A percentile compares a stretch with the other conserved stretches of the same genome.
phyloP scores from a whole-genome alignment of 2,329 filamentous ascomycete genomes.

The Trichoderma hamatum region DNA sequence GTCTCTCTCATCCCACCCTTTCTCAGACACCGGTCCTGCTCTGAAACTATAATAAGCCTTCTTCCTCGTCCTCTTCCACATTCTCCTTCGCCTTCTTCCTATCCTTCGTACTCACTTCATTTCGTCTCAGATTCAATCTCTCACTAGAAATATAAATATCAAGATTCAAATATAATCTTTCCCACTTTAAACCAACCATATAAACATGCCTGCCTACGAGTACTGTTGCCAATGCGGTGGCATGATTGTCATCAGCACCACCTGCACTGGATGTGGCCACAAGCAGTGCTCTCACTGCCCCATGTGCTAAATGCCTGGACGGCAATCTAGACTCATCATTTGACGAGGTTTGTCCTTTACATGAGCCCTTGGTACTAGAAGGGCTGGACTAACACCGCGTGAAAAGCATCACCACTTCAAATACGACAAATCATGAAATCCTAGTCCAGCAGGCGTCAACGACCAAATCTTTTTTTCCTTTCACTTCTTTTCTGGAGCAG shows the following conservation, averaged over 20 bases:
- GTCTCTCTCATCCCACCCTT: background rate
- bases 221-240: slow-evolving; percentile 60
- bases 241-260: slow-evolving; percentile 61
- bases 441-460: background rate
- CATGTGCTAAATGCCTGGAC: slow-evolving; percentile 36
- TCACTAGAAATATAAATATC: background rate
- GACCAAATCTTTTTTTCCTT: background rate
- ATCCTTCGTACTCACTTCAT: background rate
- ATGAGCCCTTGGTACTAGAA: too few species aligned
- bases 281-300: slow-evolving; percentile 53
- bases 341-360: background rate
- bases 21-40: slow-evolving; percentile 2
- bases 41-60: slow-evolving; percentile 25
- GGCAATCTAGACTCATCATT: background rate
- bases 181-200: slow-evolving; percentile 29
- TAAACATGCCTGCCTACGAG: slow-evolving; percentile 50
- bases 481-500: slow-evolving; percentile 1
- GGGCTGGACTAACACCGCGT: background rate
- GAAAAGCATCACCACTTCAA: background rate
- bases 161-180: background rate
- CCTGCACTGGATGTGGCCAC: slow-evolving; percentile 55
- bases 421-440: background rate
- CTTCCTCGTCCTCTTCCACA: background rate
- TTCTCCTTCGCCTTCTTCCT: background rate
- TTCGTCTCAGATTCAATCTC: background rate